Conservation (phyloP, 2,329 filamentous ascomycete genomes). For the Phialemoniopsis sp. region DNA sequence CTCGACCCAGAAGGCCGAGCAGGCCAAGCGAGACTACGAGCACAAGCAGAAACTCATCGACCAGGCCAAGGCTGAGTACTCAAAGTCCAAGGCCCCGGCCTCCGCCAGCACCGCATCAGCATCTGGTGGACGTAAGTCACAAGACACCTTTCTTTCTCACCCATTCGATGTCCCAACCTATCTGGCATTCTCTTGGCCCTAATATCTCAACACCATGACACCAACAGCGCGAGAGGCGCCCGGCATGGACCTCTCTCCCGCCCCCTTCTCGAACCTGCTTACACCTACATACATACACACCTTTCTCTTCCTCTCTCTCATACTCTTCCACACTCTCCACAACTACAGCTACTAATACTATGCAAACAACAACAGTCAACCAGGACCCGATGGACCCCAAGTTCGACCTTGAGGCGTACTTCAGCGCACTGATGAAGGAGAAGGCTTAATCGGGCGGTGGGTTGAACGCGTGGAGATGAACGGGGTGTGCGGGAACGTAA, state of each 20-base stretch:
- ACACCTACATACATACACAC: no score
- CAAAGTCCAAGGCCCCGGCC: constrained; percentile 63
- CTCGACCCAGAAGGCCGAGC: constrained; percentile 63
- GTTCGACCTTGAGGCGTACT: constrained; percentile 87
- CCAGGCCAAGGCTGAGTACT: constrained; percentile 87
- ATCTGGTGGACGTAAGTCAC: constrained; percentile 23
- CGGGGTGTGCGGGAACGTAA: constrained; percentile 18
- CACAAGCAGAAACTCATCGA: constrained; percentile 89
- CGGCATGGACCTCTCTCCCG: no score
- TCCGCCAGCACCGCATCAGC: constrained; percentile 24
- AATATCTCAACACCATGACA: no score
- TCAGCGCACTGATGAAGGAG: constrained; percentile 58
- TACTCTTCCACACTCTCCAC: not conserved
- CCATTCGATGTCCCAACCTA: not conserved
- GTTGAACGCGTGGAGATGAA: constrained; percentile 15
- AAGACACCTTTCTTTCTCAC: constrained; percentile 6
- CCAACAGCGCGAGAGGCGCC: no score
- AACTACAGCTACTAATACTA: no score
- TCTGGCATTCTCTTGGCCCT: no score
- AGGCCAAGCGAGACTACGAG: constrained; percentile 78
- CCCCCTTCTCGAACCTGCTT: no score
- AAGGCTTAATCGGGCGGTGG: constrained; percentile 35
- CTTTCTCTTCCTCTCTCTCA: constrained; percentile 9
- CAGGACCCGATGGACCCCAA: constrained; percentile 74
- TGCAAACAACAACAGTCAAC: constrained; percentile 18